These are phyloP conservation scores for Phoma sp. DNA, from an alignment of 2,329 filamentous ascomycete species.

Conservation along the genomic window DNA sequence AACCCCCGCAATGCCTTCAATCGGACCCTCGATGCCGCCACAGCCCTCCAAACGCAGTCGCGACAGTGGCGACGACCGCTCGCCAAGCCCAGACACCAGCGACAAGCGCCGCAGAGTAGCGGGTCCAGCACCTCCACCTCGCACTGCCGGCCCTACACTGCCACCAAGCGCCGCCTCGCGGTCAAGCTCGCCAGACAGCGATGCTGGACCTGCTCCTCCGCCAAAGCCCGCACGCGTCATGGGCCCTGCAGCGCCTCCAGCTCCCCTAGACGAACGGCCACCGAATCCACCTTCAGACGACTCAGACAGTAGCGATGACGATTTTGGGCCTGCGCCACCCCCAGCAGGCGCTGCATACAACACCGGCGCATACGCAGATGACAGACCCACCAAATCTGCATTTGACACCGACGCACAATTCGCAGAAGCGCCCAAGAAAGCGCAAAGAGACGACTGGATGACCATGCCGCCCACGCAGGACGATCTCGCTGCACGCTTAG, in stretches of 20 bases:
- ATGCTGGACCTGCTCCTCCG: slow-evolving; percentile 48
- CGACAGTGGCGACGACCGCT: slow-evolving; percentile 52
- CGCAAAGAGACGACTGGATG: slow-evolving; percentile 75
- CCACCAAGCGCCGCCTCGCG: slow-evolving; percentile 52
- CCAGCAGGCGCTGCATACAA: slow-evolving; percentile 29
- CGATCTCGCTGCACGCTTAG: slow-evolving; percentile 65
- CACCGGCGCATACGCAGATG: slow-evolving; percentile 18
- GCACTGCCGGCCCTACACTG: slow-evolving; percentile 59
- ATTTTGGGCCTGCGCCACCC: slow-evolving; percentile 56
- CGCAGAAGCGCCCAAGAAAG: slow-evolving; percentile 49
- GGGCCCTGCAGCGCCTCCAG: slow-evolving; percentile 62
- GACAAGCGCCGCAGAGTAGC: slow-evolving; percentile 61
- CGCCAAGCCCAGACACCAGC: slow-evolving; percentile 48
- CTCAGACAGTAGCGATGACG: slow-evolving; percentile 50
- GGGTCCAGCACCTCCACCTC: slow-evolving; percentile 61
- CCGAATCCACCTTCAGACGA: slow-evolving; percentile 45
- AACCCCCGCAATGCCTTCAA: slow-evolving; percentile 61
- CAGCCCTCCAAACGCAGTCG: slow-evolving; percentile 64
- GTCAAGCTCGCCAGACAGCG: slow-evolving; percentile 36
- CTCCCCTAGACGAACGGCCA: slow-evolving; percentile 56
- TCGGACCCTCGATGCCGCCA: slow-evolving; percentile 73
- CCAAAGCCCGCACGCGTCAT: slow-evolving; percentile 49
- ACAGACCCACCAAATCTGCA: slow-evolving; percentile 28
- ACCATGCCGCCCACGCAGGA: slow-evolving; percentile 58
- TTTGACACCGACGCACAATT: slow-evolving; percentile 44